phyloP scores from a whole-genome alignment of 257 asterid genomes.

The Scutellaria minor region DNA sequence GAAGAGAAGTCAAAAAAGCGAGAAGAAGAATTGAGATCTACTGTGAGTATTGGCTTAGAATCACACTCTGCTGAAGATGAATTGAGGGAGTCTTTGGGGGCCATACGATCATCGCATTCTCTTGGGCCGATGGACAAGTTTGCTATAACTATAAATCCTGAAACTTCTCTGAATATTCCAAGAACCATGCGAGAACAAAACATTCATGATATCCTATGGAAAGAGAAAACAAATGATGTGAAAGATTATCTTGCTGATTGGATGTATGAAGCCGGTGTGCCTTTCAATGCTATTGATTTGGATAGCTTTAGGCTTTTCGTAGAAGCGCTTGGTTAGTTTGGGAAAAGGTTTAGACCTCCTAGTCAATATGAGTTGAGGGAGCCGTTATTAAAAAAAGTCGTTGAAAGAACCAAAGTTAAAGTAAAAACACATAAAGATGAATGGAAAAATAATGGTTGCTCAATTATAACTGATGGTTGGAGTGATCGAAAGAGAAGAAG shows the following conservation, averaged over 20 bases:
- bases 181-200: not conserved
- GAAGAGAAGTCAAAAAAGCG: not conserved
- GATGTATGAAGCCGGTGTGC: not conserved
- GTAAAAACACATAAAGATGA: slow-evolving; percentile 12
- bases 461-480: slow-evolving; percentile 21
- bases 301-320: slow-evolving; percentile 3
- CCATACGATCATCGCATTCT: not conserved
- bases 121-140: slow-evolving; percentile 23
- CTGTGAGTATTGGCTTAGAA: not conserved
- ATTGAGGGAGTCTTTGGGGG: not conserved
- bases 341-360: slow-evolving; percentile 1
- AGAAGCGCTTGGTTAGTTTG: slow-evolving; percentile 8
- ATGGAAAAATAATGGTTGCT: not conserved
- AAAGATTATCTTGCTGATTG: not conserved
- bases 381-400: not conserved
- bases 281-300: not conserved
- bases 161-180: not conserved
- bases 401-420: not conserved
- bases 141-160: not conserved
- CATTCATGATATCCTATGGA: not conserved
- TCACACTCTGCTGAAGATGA: no score
- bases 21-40: not conserved
- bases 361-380: not conserved
- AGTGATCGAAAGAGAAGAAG: slow-evolving; percentile 3
- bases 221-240: not conserved